These are phyloP conservation scores for Pseudogymnoascus sp. DNA, from an alignment of 2,329 filamentous ascomycete genomes.

Conservation along the genomic window DNA sequence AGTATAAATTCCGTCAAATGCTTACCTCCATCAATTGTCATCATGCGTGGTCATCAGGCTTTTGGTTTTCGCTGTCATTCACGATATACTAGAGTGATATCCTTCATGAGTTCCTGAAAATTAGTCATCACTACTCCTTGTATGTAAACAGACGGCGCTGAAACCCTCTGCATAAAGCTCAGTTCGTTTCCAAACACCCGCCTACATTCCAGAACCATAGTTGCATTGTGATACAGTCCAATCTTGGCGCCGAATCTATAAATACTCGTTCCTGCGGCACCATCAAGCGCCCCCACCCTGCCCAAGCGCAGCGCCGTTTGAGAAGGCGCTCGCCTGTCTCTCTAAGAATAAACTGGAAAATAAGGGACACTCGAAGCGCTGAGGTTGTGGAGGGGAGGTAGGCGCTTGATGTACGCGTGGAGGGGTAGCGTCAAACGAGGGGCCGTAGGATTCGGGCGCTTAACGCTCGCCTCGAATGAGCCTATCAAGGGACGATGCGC, in stretches of 20 bases:
- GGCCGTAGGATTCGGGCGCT: slow-evolving; percentile 1
- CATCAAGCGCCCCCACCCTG: not conserved
- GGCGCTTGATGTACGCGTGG: not conserved
- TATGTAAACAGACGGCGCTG: not conserved
- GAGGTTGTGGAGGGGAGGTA: not conserved
- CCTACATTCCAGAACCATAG: not conserved
- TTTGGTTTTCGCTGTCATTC: not conserved
- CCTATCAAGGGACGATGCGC: not conserved
- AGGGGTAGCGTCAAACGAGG: not conserved
- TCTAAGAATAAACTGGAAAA: not conserved
- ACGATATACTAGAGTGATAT: not conserved
- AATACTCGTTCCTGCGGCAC: slow-evolving; percentile 1
- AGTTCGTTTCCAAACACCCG: not conserved
- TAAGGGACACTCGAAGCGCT: not conserved
- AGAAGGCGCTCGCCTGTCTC: not conserved
- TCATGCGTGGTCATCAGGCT: too few species aligned
- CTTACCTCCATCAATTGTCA: not conserved
- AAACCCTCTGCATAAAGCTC: not conserved
- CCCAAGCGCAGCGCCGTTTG: not conserved
- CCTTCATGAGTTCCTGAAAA: not conserved
- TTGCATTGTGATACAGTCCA: not conserved
- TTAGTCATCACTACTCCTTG: not conserved
- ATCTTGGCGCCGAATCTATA: not conserved
- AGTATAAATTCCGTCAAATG: not conserved
- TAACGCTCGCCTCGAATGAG: not conserved